These are phyloP conservation scores for Raphanus sativus DNA, from an alignment of 345 rosid species.

Conservation along the genomic window DNA sequence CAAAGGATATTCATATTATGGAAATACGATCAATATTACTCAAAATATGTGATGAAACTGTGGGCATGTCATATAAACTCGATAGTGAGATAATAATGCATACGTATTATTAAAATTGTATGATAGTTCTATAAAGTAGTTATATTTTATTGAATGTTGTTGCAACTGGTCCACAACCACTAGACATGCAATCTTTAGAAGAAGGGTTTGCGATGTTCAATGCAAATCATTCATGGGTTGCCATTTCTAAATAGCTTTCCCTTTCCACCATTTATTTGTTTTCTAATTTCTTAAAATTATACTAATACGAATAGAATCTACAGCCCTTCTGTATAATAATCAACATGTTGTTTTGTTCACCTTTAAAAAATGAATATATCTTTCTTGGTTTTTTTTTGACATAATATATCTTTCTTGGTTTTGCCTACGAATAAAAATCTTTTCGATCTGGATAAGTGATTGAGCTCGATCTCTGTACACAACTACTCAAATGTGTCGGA, in stretches of 20 bases:
- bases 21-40: background rate
- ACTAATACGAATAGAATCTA: background rate
- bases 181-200: slow-evolving; percentile 34
- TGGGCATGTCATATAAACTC: slow-evolving; percentile 35
- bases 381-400: slow-evolving; percentile 13
- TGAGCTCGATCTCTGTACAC: slow-evolving; percentile 8
- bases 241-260: slow-evolving; percentile 16
- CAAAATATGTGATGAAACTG: slow-evolving; percentile 26
- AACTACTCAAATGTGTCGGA: slow-evolving; percentile 3
- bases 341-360: background rate
- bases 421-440: slow-evolving; percentile 29
- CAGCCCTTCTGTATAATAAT: background rate
- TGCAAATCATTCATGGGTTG: slow-evolving; percentile 43
- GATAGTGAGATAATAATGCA: slow-evolving; percentile 30
- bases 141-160: background rate
- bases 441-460: slow-evolving; percentile 32
- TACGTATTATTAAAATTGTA: slow-evolving; percentile 22
- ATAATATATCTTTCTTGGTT: slow-evolving; percentile 12
- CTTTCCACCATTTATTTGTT: slow-evolving; percentile 1
- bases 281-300: background rate
- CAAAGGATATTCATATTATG: background rate
- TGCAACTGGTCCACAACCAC: slow-evolving; percentile 35
- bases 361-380: background rate
- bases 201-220: slow-evolving; percentile 34
- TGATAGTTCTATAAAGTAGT: background rate